Evolutionary conservation across 2,329 filamentous ascomycete genomes (phyloP).

Genomic region (Xylariales sp.): DNA sequence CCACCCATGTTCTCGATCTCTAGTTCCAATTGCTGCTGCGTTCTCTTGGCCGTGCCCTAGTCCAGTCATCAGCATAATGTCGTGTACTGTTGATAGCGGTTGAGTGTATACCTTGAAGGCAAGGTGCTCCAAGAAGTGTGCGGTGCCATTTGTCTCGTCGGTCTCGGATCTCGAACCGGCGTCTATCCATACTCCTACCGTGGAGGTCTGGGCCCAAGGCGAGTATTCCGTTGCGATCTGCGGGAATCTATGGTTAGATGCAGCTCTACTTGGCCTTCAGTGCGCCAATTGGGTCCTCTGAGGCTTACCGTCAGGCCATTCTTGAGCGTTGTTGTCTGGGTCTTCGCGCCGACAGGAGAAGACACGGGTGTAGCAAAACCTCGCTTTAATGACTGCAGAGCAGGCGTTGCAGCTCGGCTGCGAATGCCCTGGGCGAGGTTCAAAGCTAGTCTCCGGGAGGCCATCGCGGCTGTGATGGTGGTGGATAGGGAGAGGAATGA

Average conservation of each 20-base stretch:
- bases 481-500: constrained; percentile 43
- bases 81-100: constrained; percentile 3
- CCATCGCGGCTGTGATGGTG: constrained; percentile 58
- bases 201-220: constrained; percentile 96
- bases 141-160: constrained; percentile 96
- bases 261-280: constrained; percentile 7
- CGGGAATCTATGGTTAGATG: constrained; percentile 18
- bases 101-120: constrained; percentile 82
- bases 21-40: constrained; percentile 95
- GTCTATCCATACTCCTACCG: constrained; percentile 98
- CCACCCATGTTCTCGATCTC: constrained; percentile 99
- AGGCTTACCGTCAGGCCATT: constrained; percentile 88
- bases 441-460: constrained; percentile 94
- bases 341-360: constrained; percentile 63
- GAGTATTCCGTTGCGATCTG: constrained; percentile 98
- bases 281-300: constrained; percentile 22
- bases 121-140: constrained; percentile 98
- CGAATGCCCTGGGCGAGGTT: constrained; percentile 89
- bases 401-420: constrained; percentile 77
- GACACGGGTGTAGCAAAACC: constrained; percentile 83
- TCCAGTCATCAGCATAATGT: constrained; percentile 14
- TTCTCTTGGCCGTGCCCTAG: constrained; percentile 87
- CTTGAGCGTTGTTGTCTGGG: constrained; percentile 91
- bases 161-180: constrained; percentile 97
- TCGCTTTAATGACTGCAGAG: constrained; percentile 72